Conservation (phyloP, 2,329 filamentous ascomycete genomes). For the Ascochyta koolunga region DNA sequence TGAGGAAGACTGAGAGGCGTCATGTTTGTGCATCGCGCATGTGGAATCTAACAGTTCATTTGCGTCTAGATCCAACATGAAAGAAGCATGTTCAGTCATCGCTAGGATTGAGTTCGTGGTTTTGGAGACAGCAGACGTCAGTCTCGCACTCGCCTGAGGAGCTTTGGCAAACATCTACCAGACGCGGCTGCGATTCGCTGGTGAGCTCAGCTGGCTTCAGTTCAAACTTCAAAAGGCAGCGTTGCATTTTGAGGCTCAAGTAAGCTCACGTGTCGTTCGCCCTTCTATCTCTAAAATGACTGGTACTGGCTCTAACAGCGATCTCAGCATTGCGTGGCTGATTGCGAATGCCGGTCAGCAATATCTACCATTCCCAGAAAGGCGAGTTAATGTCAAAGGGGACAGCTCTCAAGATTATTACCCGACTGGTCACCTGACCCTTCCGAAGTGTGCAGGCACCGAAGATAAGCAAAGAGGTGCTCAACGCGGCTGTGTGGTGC, state of each 20-base stretch:
- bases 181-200: too few relatives aligned
- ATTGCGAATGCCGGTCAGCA: conserved; percentile 1
- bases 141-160: too few relatives aligned
- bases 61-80: too few relatives aligned
- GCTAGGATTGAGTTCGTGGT: too few relatives aligned
- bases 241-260: too few relatives aligned
- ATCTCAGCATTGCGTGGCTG: conserved; percentile 28
- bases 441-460: conserved; percentile 21
- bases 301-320: conserved; percentile 32
- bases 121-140: too few relatives aligned
- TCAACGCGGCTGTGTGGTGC: conserved; percentile 24
- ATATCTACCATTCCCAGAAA: too few relatives aligned
- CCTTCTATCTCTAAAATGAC: background rate
- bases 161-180: too few relatives aligned
- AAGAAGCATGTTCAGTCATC: too few relatives aligned
- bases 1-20: too few relatives aligned
- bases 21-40: too few relatives aligned
- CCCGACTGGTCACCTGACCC: conserved; percentile 25
- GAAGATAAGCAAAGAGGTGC: conserved; percentile 20
- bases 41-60: too few relatives aligned
- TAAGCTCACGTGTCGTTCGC: background rate
- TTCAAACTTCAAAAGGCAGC: background rate
- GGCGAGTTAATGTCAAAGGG: background rate
- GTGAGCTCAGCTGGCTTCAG: background rate
- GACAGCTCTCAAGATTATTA: conserved; percentile 19